Percentiles rank a stretch among this genome's conserved stretches.
phyloP scores from a whole-genome alignment of 768 basidiomycete species.

The Mycena venus region DNA sequence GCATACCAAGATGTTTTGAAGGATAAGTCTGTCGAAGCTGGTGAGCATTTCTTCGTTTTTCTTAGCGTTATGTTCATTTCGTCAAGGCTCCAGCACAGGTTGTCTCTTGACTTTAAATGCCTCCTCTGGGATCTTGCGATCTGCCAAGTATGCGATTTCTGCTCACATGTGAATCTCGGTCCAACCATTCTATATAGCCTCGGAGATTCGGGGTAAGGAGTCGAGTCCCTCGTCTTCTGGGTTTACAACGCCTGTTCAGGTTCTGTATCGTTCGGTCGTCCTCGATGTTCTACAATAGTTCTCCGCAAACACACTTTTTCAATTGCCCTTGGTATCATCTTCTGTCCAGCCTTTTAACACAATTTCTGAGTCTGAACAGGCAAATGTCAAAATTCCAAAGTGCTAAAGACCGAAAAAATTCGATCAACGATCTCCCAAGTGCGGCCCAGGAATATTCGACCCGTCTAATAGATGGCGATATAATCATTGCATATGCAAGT shows the following conservation, averaged over 20 bases:
- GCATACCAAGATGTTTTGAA: constrained; percentile 80
- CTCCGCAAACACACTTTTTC: constrained; percentile 66
- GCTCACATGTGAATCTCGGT: constrained; percentile 5
- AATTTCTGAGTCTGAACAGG: constrained; percentile 46
- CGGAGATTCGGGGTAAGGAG: constrained; percentile 18
- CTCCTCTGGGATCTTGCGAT: constrained; percentile 78
- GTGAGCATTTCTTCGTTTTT: constrained; percentile 56
- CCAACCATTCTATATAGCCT: constrained; percentile 18
- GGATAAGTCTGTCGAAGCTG: constrained; percentile 76
- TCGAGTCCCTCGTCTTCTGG: too few species aligned
- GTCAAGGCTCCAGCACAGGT: constrained; percentile 86
- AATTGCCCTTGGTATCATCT: constrained; percentile 65
- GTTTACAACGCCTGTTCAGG: too few species aligned
- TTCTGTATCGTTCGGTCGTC: constrained; percentile 66
- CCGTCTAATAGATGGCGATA: constrained; percentile 64
- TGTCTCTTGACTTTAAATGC: constrained; percentile 83
- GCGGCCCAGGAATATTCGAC: constrained; percentile 60
- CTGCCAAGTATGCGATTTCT: constrained; percentile 71
- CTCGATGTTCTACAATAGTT: constrained; percentile 68
- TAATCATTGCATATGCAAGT: constrained; percentile 64
- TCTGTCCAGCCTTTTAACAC: constrained; percentile 20
- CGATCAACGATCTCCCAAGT: constrained; percentile 59
- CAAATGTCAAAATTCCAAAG: constrained; percentile 68
- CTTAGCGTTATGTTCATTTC: constrained; percentile 37
- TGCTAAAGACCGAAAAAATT: constrained; percentile 56